Percentiles rank a stretch among this genome's conserved stretches.
Evolutionary conservation across 1,284 basidiomycete genomes (phyloP).

Genomic region (Cryptococcus wingfieldii): DNA sequence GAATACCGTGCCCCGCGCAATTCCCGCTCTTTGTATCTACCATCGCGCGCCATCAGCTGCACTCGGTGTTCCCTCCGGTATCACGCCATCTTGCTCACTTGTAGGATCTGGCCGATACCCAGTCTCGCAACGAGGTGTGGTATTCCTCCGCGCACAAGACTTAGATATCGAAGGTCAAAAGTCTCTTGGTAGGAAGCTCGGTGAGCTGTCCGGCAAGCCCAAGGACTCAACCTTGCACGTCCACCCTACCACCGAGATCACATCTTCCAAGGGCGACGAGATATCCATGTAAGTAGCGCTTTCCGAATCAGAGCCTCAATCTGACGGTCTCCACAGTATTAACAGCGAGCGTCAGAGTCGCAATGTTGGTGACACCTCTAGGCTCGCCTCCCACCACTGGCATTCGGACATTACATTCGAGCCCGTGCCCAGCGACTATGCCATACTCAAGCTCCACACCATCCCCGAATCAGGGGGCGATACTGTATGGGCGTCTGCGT

Average conservation of each 20-base stretch:
- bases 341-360: not conserved
- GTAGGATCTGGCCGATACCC: not conserved
- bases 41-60: too few species aligned
- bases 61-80: too few species aligned
- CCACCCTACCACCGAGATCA: constrained; percentile 30
- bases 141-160: constrained; percentile 63
- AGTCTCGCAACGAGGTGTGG: constrained; percentile 64
- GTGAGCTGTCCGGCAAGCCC: constrained; percentile 60
- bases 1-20: too few species aligned
- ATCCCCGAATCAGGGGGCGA: constrained; percentile 53
- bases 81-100: too few species aligned
- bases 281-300: constrained; percentile 28
- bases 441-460: constrained; percentile 57
- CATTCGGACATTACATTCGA: constrained; percentile 58
- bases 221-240: constrained; percentile 19
- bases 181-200: constrained; percentile 54
- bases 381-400: constrained; percentile 8
- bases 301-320: not conserved
- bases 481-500: constrained; percentile 53
- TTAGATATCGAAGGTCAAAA: constrained; percentile 53
- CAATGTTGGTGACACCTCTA: not conserved
- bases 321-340: not conserved
- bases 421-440: constrained; percentile 62
- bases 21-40: too few species aligned
- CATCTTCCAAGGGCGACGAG: constrained; percentile 22